Conservation (phyloP, 2,329 filamentous ascomycete species). For the Monilinia vaccinii-corymbosi region DNA sequence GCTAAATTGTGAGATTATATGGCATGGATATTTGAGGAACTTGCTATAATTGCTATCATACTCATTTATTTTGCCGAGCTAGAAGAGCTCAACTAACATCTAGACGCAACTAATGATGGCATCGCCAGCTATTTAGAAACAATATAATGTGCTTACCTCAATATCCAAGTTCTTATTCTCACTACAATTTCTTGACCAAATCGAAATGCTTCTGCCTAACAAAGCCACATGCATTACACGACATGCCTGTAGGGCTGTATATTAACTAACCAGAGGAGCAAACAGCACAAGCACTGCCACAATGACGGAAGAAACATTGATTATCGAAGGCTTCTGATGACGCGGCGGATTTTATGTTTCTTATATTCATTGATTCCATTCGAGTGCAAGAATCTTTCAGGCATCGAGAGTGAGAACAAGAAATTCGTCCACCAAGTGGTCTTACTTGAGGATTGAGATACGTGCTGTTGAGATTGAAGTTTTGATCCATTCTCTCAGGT, state of each 20-base stretch:
- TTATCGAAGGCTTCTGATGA: background rate
- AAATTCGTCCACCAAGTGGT: background rate
- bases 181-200: background rate
- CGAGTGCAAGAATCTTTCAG: background rate
- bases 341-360: background rate
- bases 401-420: background rate
- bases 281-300: background rate
- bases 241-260: background rate
- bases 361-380: background rate
- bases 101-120: slow-evolving; percentile 16
- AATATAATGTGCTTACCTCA: background rate
- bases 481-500: background rate
- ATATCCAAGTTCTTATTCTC: background rate
- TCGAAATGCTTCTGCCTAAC: slow-evolving; percentile 7
- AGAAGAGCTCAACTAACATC: slow-evolving; percentile 17
- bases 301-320: background rate
- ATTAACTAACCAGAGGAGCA: background rate
- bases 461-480: background rate
- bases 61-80: slow-evolving; percentile 10
- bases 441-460: background rate
- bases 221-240: background rate
- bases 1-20: slow-evolving; percentile 7
- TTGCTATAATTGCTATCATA: slow-evolving; percentile 21
- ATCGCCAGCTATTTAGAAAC: background rate
- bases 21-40: slow-evolving; percentile 3